Base-by-base conservation (phyloP, 2,329 filamentous ascomycete species). In the Dothiorella sarmentorum region DNA sequence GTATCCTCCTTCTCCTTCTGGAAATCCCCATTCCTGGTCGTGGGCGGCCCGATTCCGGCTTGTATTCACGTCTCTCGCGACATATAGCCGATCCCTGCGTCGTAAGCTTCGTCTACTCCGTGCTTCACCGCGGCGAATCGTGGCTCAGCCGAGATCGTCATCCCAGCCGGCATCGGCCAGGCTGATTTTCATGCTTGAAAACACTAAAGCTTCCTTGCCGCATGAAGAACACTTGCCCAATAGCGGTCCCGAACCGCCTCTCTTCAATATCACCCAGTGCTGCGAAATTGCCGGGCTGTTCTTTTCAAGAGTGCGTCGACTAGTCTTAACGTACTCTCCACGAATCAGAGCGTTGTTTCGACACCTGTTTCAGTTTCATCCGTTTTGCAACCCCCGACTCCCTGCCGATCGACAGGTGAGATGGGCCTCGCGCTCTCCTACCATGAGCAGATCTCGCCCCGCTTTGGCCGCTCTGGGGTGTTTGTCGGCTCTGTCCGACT, bases 81-180 rank as follows among this genome's bases (percentile, higher is more conserved):
- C 20, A 26, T 37, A n/a, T n/a, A n/a, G 47, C 49, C 35, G 49
- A 38, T 53, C 33, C 33, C 17, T 53, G 49, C 49, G 49, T 53
- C 49, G 49, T 53, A 27, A 53, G 49, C 49, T 18, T 40, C 49
- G 49, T 53, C 49, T 53, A 52, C 45, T n/a, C 27, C 5, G 27
- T 29, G 10, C 29, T 52, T 37, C 47, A 52, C 13, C 11, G n/a
- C 20, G 47, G 31, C 47, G 27, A 9, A 4, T 38, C 22, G 33
- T 38, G 33, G 31, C 31, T 5, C 7, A 52, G 33, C 15, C 33
- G 33, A 37, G 20, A 3, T 26, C 33, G 47, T 40, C 33, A 40
- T 38, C 27, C 20, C 20, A 27, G 11, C 49, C 33, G 33, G 49
- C 49, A 29, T 31, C 49, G 49, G 33, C 10, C 49, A 53, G 35